phyloP scores from a whole-genome alignment of 2,329 filamentous ascomycete species.

The Purpureocillium takamizusanense region DNA sequence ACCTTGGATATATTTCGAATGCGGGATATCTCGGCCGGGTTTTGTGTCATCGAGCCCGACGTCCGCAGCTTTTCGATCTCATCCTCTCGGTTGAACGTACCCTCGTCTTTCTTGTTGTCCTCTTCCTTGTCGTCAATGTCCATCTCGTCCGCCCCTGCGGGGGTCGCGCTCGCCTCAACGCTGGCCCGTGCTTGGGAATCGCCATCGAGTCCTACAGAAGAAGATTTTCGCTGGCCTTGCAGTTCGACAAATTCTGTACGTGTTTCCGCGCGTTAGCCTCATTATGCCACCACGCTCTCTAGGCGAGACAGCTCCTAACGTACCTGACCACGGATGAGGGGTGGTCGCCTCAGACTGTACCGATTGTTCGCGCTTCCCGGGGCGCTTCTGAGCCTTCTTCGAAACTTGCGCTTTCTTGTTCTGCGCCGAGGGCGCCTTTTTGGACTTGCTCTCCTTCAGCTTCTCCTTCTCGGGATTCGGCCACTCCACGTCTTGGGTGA shows the following conservation, averaged over 20 bases:
- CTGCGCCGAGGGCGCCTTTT: conserved; percentile 49
- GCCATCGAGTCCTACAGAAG: conserved; percentile 30
- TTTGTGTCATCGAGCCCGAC: conserved; percentile 96
- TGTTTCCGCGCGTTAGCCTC: neutral
- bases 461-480: conserved; percentile 81
- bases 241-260: conserved; percentile 36
- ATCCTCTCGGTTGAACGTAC: conserved; percentile 67
- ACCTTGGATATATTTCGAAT: conserved; percentile 91
- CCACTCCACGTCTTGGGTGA: conserved; percentile 91
- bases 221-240: conserved; percentile 34
- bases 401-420: conserved; percentile 49
- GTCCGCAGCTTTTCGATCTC: conserved; percentile 95
- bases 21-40: conserved; percentile 90
- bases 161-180: conserved; percentile 34
- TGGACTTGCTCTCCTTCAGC: conserved; percentile 66
- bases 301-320: neutral
- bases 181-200: conserved; percentile 35
- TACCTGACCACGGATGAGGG: conserved; percentile 41
- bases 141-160: conserved; percentile 39
- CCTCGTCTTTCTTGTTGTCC: conserved; percentile 36
- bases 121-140: conserved; percentile 43
- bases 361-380: conserved; percentile 46
- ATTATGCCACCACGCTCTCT: neutral
- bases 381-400: conserved; percentile 51
- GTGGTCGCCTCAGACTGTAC: conserved; percentile 43